Conservation (phyloP, 2,329 filamentous ascomycete genomes). For the Penicillium sp. region DNA sequence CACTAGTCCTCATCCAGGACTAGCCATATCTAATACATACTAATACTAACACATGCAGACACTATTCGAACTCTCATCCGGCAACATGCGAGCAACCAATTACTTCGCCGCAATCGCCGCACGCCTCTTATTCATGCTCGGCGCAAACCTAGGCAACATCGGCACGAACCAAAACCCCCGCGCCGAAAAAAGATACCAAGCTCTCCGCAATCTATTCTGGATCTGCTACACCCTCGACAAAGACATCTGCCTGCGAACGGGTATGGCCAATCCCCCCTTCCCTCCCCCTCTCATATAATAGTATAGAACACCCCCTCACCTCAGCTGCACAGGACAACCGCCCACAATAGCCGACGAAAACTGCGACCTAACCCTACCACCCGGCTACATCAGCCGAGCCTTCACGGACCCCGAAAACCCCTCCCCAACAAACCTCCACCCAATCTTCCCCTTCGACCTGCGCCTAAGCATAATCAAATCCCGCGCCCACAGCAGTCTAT, state of each 20-base stretch:
- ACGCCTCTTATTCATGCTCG: constrained; percentile 55
- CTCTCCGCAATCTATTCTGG: constrained; percentile 57
- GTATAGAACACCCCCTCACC: neutral
- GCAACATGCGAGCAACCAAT: constrained; percentile 52
- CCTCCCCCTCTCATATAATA: neutral
- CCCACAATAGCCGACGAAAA: constrained; percentile 56
- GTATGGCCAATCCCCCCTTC: neutral
- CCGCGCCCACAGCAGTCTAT: constrained; percentile 53
- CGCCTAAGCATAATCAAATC: constrained; percentile 58
- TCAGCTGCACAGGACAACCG: constrained; percentile 48
- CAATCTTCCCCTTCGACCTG: constrained; percentile 54
- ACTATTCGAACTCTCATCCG: constrained; percentile 51
- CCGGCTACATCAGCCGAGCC: constrained; percentile 42
- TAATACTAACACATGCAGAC: too few species aligned
- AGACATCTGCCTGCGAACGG: constrained; percentile 50
- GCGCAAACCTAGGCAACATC: constrained; percentile 45
- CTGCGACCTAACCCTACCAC: constrained; percentile 58
- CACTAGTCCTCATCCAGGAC: too few species aligned
- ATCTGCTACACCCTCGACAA: constrained; percentile 17
- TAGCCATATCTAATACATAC: too few species aligned
- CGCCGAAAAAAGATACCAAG: constrained; percentile 26
- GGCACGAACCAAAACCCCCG: constrained; percentile 12
- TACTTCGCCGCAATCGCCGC: constrained; percentile 53
- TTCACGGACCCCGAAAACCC: constrained; percentile 27
- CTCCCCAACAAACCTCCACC: constrained; percentile 22